Conservation (phyloP, 257 asterid species). For the Primulina tabacum region DNA sequence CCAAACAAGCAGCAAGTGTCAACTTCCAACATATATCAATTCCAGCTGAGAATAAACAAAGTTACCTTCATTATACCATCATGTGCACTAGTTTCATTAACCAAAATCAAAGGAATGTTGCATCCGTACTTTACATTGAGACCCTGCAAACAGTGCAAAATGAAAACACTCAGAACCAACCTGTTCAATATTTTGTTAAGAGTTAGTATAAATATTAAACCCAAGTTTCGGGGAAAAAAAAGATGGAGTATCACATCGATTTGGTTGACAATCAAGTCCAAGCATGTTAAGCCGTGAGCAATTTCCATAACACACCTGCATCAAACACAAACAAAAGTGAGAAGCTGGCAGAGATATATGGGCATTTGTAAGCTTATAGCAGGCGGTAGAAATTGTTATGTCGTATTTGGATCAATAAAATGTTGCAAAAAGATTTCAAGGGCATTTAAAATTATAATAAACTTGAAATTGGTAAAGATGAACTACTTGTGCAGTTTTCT, state of each 20-base stretch:
- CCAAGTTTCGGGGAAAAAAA: conserved; percentile 6
- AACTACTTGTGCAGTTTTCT: neutral
- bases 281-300: conserved; percentile 55
- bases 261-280: conserved; percentile 69
- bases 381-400: neutral
- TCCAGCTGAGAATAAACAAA: conserved; percentile 24
- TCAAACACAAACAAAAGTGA: conserved; percentile 23
- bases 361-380: neutral
- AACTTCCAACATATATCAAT: conserved; percentile 27
- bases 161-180: conserved; percentile 26
- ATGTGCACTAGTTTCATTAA: conserved; percentile 53
- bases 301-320: conserved; percentile 68
- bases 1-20: conserved; percentile 28
- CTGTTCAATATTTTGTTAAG: conserved; percentile 18
- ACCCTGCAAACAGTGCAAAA: conserved; percentile 42
- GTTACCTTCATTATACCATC: conserved; percentile 63
- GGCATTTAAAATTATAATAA: neutral
- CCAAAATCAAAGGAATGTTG: conserved; percentile 69
- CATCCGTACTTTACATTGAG: conserved; percentile 78
- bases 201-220: conserved; percentile 19
- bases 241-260: conserved; percentile 57
- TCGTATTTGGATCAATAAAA: neutral
- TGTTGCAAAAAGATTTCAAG: neutral
- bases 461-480: neutral
- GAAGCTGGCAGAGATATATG: conserved; percentile 17